Evolutionary conservation across 352 stramenopile genomes (phyloP).

Genomic region (Thraustochytrium sp.): DNA sequence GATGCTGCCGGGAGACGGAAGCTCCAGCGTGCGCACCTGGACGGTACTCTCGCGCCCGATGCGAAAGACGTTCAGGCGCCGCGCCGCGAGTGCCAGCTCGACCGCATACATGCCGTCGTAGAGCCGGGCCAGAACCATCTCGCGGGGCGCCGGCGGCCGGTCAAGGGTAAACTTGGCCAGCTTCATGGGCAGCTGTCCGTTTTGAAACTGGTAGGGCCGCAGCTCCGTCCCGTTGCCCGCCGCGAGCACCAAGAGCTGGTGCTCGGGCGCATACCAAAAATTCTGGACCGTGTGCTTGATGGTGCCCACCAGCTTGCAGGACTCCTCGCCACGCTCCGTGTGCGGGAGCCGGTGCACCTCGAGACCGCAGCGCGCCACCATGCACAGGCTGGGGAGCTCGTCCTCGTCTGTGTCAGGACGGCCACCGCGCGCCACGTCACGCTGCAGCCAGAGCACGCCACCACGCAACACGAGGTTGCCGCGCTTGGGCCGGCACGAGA

Average conservation of each 20-base stretch:
- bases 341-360: constrained; percentile 20
- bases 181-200: not conserved
- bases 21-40: not conserved
- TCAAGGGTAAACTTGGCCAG: not conserved
- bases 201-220: constrained; percentile 35
- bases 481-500: constrained; percentile 4
- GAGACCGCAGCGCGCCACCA: constrained; percentile 15
- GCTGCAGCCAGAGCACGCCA: constrained; percentile 10
- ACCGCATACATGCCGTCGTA: constrained; percentile 9
- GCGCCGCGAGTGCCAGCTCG: not conserved
- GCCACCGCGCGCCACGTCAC: not conserved
- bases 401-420: not conserved
- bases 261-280: constrained; percentile 22
- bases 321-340: not conserved
- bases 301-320: constrained; percentile 10
- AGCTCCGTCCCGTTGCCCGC: constrained; percentile 16
- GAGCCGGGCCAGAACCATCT: constrained; percentile 7
- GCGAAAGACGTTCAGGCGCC: not conserved
- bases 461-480: constrained; percentile 22
- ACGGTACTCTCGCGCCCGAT: not conserved
- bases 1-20: not conserved
- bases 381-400: not conserved
- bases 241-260: constrained; percentile 27
- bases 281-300: constrained; percentile 27
- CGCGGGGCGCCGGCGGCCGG: not conserved